A percentile compares a stretch with the other conserved stretches of the same genome.
phyloP scores from a whole-genome alignment of 1,284 basidiomycete species.

The Ustanciosporium gigantosporum region DNA sequence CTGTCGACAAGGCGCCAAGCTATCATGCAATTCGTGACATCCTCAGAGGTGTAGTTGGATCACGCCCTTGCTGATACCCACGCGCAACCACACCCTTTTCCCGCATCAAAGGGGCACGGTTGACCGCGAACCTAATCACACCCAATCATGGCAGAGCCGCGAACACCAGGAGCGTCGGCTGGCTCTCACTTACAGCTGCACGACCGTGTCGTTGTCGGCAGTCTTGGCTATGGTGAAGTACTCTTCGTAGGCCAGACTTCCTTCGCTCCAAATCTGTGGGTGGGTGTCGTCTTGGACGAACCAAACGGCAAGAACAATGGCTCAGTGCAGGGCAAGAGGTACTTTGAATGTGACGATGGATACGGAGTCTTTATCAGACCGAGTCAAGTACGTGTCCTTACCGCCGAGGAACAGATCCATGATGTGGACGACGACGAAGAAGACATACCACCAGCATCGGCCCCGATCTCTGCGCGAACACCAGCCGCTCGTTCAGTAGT shows the following conservation, averaged over 20 bases:
- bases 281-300: conserved; percentile 81
- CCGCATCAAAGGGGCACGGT: too few relatives aligned
- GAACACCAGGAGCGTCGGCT: too few relatives aligned
- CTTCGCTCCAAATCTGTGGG: conserved; percentile 89
- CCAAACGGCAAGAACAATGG: conserved; percentile 93
- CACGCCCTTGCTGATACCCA: too few relatives aligned
- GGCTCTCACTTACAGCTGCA: conserved; percentile 45
- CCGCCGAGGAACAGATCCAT: conserved; percentile 34
- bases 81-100: too few relatives aligned
- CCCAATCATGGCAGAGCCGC: too few relatives aligned
- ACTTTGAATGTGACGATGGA: conserved; percentile 78
- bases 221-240: conserved; percentile 76
- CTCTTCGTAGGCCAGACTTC: conserved; percentile 80
- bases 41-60: too few relatives aligned
- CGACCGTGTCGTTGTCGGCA: conserved; percentile 45
- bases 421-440: conserved; percentile 28
- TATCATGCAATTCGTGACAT: too few relatives aligned
- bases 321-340: conserved; percentile 76
- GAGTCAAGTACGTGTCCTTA: conserved; percentile 76
- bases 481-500: too few relatives aligned
- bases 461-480: conserved; percentile 1
- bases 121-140: too few relatives aligned
- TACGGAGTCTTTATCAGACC: conserved; percentile 90
- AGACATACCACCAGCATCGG: too few relatives aligned
- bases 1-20: too few relatives aligned